phyloP scores from a whole-genome alignment of 129 eudicot genomes.

The sunflower (Helianthus annuus) region DNA sequence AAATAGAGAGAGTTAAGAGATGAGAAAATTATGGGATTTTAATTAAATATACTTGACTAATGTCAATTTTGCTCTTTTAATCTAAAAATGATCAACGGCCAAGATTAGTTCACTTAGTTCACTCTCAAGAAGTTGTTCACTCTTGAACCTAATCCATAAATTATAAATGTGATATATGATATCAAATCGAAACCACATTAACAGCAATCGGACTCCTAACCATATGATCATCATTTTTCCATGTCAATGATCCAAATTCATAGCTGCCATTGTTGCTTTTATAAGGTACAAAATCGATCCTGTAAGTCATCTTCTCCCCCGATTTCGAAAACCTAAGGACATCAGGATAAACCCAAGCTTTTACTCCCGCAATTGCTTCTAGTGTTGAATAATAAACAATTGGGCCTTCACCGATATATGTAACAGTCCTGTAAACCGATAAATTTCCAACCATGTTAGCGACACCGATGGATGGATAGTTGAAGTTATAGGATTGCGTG shows the following conservation, averaged over 20 bases:
- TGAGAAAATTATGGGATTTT: no score
- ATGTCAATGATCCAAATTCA: conserved; percentile 62
- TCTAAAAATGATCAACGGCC: no score
- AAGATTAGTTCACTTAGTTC: no score
- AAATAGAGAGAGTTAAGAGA: no score
- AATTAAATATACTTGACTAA: no score
- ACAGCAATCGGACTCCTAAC: conserved; percentile 67
- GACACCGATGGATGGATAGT: conserved; percentile 74
- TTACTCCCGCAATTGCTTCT: conserved; percentile 49
- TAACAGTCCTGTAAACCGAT: conserved; percentile 63
- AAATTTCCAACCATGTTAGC: conserved; percentile 48
- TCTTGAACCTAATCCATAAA: no score
- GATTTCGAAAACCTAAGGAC: conserved; percentile 36
- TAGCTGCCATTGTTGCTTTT: conserved; percentile 53
- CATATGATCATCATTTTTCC: conserved; percentile 50
- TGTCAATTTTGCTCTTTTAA: no score
- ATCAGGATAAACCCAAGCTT: conserved; percentile 50
- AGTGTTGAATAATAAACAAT: conserved; percentile 45
- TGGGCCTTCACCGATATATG: conserved; percentile 56
- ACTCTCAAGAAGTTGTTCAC: no score
- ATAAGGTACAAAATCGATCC: conserved; percentile 44
- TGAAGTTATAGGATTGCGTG: conserved; percentile 46
- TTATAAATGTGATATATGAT: background rate
- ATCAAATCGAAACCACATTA: conserved; percentile 48
- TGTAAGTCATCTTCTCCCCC: conserved; percentile 56